Conservation (phyloP, 371 early-diverging fungal genomes). For the Mortierella sp. region DNA sequence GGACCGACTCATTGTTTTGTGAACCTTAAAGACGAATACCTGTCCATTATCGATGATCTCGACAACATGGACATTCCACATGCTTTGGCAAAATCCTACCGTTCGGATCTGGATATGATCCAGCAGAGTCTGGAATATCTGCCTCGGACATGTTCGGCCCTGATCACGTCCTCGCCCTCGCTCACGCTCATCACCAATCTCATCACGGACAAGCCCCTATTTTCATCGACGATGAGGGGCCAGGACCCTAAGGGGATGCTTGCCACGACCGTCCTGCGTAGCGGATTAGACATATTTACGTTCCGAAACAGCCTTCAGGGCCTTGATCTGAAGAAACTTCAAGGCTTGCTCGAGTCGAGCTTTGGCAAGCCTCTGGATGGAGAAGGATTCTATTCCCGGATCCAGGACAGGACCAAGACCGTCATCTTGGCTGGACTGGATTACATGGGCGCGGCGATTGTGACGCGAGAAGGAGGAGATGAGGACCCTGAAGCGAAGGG, state of each 20-base stretch:
- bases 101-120: slow-evolving; percentile 65
- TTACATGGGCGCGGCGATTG: slow-evolving; percentile 83
- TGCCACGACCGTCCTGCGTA: slow-evolving; percentile 79
- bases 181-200: slow-evolving; percentile 62
- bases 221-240: slow-evolving; percentile 54
- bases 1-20: slow-evolving; percentile 65
- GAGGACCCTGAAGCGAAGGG: slow-evolving; percentile 58
- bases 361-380: slow-evolving; percentile 77
- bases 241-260: slow-evolving; percentile 38
- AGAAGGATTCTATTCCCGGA: slow-evolving; percentile 70
- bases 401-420: slow-evolving; percentile 63
- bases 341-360: slow-evolving; percentile 77
- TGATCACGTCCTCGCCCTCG: slow-evolving; percentile 63
- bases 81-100: slow-evolving; percentile 55
- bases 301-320: slow-evolving; percentile 61
- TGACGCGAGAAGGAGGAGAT: slow-evolving; percentile 67
- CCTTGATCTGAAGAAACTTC: slow-evolving; percentile 67
- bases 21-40: slow-evolving; percentile 76
- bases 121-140: slow-evolving; percentile 61
- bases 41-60: slow-evolving; percentile 53
- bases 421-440: slow-evolving; percentile 88
- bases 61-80: slow-evolving; percentile 58
- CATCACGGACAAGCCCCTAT: slow-evolving; percentile 72
- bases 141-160: slow-evolving; percentile 67
- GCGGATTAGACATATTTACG: slow-evolving; percentile 74